Conservation (phyloP, 2,329 filamentous ascomycete genomes). For the Venturia carpophila region DNA sequence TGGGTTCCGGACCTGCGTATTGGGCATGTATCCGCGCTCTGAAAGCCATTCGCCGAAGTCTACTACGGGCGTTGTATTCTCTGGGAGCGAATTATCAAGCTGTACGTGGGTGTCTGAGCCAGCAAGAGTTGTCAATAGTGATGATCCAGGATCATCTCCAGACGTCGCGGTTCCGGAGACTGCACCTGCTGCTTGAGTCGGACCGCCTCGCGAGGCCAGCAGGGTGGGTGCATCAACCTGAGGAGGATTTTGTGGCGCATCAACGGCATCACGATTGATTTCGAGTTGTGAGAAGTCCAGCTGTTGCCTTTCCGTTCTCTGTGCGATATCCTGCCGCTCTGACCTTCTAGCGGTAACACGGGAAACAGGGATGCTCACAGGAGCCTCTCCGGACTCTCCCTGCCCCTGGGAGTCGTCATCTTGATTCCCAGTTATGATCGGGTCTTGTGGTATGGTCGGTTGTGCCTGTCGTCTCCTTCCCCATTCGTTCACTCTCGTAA, state of each 20-base stretch:
- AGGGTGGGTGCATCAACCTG: background rate
- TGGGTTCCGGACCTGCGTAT: background rate
- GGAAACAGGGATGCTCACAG: background rate
- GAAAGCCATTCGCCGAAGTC: background rate
- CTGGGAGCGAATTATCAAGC: background rate
- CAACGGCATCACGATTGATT: background rate
- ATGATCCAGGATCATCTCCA: background rate
- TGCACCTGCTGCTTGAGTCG: background rate
- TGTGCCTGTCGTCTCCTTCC: background rate
- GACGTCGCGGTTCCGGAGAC: background rate
- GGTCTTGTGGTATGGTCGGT: background rate
- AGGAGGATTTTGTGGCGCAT: background rate
- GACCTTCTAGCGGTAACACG: background rate
- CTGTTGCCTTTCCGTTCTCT: background rate
- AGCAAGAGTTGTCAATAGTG: background rate
- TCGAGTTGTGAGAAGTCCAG: background rate
- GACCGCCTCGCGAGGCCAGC: background rate
- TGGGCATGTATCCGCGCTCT: background rate
- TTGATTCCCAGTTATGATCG: background rate
- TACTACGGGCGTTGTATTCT: background rate
- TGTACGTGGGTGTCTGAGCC: background rate
- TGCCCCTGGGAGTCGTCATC: background rate
- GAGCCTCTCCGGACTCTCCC: background rate
- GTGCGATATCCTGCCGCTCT: background rate
- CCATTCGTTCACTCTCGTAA: conserved; percentile 21